Conservation (phyloP, 169 alveolate genomes). For the Eimeria falciformis region DNA sequence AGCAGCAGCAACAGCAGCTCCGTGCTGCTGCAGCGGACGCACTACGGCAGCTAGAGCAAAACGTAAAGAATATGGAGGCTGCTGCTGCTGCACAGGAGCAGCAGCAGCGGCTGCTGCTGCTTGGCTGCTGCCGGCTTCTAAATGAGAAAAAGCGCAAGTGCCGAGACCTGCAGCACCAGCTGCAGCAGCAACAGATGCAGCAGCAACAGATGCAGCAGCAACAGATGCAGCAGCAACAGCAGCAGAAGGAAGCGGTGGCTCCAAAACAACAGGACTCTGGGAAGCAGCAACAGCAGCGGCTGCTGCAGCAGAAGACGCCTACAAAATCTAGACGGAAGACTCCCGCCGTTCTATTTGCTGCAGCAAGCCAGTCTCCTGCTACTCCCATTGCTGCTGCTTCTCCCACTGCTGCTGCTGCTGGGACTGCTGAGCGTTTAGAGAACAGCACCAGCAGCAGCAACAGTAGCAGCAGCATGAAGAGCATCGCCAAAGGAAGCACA, state of each 20-base stretch:
- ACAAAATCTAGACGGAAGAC: background rate
- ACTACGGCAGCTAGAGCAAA: constrained; percentile 24
- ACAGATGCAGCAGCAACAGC: background rate
- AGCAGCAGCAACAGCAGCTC: background rate
- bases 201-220: background rate
- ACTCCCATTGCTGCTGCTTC: background rate
- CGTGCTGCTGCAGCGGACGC: constrained; percentile 4
- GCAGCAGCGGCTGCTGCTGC: constrained; percentile 24
- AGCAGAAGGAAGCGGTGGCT: too few relatives aligned
- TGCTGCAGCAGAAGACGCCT: background rate
- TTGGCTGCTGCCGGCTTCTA: constrained; percentile 10
- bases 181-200: background rate
- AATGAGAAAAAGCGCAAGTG: background rate
- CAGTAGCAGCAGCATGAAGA: background rate
- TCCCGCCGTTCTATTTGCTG: background rate
- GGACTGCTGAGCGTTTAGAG: background rate
- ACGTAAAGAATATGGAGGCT: background rate
- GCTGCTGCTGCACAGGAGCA: constrained; percentile 2
- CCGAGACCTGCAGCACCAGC: background rate
- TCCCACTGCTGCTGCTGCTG: background rate
- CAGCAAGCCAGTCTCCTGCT: background rate
- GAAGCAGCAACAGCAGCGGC: background rate
- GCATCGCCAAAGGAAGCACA: too few relatives aligned
- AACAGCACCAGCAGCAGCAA: background rate
- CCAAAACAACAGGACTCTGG: too few relatives aligned